These are phyloP conservation scores for Neurospora terricola DNA, from an alignment of 495 filamentous ascomycete species.

Conservation along the genomic window DNA sequence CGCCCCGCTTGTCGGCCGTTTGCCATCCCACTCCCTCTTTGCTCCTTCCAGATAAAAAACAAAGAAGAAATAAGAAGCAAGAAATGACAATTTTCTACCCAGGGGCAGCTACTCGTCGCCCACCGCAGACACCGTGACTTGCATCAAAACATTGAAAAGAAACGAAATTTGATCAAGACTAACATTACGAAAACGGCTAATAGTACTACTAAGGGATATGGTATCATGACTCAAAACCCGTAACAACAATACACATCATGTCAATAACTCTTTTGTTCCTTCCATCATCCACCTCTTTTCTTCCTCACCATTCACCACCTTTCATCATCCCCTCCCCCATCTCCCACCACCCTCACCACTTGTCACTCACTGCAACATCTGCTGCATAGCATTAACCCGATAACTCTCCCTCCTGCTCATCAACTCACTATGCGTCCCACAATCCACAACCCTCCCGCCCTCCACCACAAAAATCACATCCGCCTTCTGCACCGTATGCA, in stretches of 20 bases:
- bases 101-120: neutral
- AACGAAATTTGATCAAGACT: neutral
- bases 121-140: neutral
- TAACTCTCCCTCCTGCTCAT: conserved; percentile 49
- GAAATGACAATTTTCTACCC: neutral
- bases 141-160: neutral
- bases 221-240: neutral
- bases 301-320: neutral
- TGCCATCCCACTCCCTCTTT: neutral
- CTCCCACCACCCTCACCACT: neutral
- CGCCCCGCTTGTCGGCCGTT: neutral
- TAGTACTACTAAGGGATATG: neutral
- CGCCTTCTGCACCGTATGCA: conserved; percentile 65
- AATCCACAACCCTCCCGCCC: conserved; percentile 52
- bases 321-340: neutral
- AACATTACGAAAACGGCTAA: neutral
- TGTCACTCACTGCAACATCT: conserved; percentile 22
- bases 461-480: conserved; percentile 71
- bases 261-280: neutral
- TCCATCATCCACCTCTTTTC: neutral
- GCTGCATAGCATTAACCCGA: conserved; percentile 40
- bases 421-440: conserved; percentile 59
- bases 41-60: neutral
- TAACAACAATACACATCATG: neutral
- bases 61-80: neutral